Conservation (phyloP, 1,284 basidiomycete species). For the Megacollybia platyphylla region DNA sequence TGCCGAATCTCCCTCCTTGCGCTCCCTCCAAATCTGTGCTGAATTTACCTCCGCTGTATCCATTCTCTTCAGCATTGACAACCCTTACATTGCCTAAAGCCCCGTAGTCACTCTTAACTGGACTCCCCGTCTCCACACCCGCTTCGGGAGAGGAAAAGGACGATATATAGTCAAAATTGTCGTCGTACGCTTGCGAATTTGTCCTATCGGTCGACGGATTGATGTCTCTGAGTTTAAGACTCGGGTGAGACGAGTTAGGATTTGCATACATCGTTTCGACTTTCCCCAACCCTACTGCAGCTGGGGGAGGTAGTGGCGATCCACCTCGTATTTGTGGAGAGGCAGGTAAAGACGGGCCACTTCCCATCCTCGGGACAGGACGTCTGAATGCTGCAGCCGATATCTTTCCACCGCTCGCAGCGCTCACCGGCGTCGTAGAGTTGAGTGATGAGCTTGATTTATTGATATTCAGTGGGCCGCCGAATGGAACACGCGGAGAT, state of each 20-base stretch:
- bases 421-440: constrained; percentile 3
- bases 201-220: constrained; percentile 10
- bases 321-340: constrained; percentile 20
- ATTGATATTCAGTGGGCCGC: constrained; percentile 10
- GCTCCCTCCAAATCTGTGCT: constrained; percentile 22
- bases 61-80: constrained; percentile 10
- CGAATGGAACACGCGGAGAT: constrained; percentile 5
- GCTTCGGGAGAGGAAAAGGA: constrained; percentile 29
- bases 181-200: constrained; percentile 12
- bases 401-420: constrained; percentile 35
- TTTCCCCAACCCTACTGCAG: background rate
- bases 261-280: background rate
- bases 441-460: constrained; percentile 10
- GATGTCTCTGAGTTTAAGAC: constrained; percentile 2
- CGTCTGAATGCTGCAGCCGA: constrained; percentile 65
- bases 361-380: constrained; percentile 23
- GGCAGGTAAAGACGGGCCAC: constrained; percentile 14
- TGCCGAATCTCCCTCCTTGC: too few species aligned
- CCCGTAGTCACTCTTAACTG: constrained; percentile 10
- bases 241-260: constrained; percentile 1
- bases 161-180: constrained; percentile 45
- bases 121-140: constrained; percentile 8
- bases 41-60: constrained; percentile 25
- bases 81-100: constrained; percentile 12
- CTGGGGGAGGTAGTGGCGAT: constrained; percentile 7